Evolutionary conservation across 805 yeast species (phyloP).

Genomic region (Ogataea kodamae): DNA sequence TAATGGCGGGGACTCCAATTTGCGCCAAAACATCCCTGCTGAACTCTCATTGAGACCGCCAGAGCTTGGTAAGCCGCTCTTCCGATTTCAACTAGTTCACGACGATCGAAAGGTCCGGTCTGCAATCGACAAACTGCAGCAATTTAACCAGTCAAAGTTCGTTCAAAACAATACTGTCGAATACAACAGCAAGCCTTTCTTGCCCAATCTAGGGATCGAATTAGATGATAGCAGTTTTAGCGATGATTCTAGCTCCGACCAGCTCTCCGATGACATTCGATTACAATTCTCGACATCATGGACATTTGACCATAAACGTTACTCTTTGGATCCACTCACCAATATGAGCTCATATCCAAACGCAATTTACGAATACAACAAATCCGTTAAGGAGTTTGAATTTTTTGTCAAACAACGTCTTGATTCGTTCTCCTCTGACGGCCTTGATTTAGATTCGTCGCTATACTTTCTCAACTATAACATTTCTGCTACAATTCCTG

Average conservation of each 20-base stretch:
- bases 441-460: constrained; percentile 4
- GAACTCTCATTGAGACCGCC: constrained; percentile 37
- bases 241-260: constrained; percentile 2
- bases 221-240: constrained; percentile 3
- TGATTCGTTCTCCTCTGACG: constrained; percentile 6
- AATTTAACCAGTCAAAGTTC: constrained; percentile 18
- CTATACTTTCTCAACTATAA: constrained; percentile 10
- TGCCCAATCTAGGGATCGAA: constrained; percentile 18
- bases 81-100: constrained; percentile 27
- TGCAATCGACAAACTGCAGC: constrained; percentile 14
- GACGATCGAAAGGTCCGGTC: constrained; percentile 25
- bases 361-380: constrained; percentile 51
- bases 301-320: constrained; percentile 5
- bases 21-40: constrained; percentile 35
- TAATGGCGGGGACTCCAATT: constrained; percentile 8
- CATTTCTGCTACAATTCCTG: constrained; percentile 27
- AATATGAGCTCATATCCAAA: constrained; percentile 18
- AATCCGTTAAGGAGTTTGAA: constrained; percentile 45
- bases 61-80: constrained; percentile 20
- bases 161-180: constrained; percentile 3
- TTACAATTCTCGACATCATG: constrained; percentile 10
- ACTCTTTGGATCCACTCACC: constrained; percentile 6
- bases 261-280: constrained; percentile 7
- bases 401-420: constrained; percentile 29
- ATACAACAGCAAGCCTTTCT: constrained; percentile 18